Base-by-base conservation (phyloP, 176 grass and related monocot species). In the Aegilops bicornis region DNA sequence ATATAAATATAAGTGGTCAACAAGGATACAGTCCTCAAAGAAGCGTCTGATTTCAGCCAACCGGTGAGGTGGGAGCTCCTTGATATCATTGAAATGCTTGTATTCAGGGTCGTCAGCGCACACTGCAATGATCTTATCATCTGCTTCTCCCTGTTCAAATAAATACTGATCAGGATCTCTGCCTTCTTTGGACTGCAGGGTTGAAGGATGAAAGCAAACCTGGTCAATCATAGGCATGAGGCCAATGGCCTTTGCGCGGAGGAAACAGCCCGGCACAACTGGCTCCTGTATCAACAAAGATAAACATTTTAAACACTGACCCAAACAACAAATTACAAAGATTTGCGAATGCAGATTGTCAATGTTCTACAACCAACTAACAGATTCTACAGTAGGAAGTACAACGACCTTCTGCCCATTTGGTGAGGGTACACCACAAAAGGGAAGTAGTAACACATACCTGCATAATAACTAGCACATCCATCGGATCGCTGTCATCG, bases 191-290 rank as follows among this genome's bases (percentile, higher is more conserved):
- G 31, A 20, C 3, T 23, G 31, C 11, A 87, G 10, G 33, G 78
- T 48, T 61, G 1, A 42, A 9, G 0, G 0, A 42, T 42, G 40
- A 64, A 89, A 78, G 20, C 64, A 88, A 70, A 97, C 95, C 90
- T 98, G 97, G 89, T 98, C 97, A 65, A 99, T 99, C 97, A 99
- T 99, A 80, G 97, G 97, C 97, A 99, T 99, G 39, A 96, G 76
- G 36, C 94, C 97, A 7, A 99, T 96, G 54, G 97, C 97, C 77
- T 96, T 96, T 15, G 97, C 97, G 30, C 97, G 87, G 32, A 99
- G 92, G 64, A 99, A 99, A 77, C 94, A 92, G 12, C 97, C 97
- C 74, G 97, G 97, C 6, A 96, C 84, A 73, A 99, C 97, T 25
- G 97, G 94, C 82, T 99, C 97, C 97, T 98, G 86, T 63, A 82